Conservation (phyloP, 23 red algal genomes). For the Agarophyton chilense region DNA sequence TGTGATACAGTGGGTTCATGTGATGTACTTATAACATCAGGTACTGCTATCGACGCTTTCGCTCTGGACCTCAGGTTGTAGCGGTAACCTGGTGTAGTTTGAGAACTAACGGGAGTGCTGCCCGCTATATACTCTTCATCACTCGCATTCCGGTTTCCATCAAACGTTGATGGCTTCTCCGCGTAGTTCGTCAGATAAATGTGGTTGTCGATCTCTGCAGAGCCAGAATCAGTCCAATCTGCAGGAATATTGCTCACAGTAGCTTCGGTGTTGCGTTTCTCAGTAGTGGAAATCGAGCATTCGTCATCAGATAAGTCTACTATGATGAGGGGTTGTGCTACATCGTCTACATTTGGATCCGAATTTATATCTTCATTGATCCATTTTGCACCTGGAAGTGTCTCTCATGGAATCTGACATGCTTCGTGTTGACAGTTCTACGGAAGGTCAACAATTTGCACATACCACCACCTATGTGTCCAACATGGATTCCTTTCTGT, state of each 20-base stretch:
- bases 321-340: neutral
- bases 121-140: neutral
- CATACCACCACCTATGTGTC: neutral
- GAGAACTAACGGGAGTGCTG: too few relatives aligned
- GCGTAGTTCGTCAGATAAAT: neutral
- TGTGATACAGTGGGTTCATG: conserved; percentile 14
- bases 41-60: neutral
- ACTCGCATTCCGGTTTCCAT: neutral
- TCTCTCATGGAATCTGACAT: conserved; percentile 11
- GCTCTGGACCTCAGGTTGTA: neutral
- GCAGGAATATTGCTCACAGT: neutral
- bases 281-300: too few relatives aligned
- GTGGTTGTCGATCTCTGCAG: neutral
- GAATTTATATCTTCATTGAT: neutral
- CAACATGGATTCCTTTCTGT: neutral
- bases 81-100: neutral
- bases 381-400: neutral
- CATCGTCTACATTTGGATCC: neutral
- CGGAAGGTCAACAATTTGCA: neutral
- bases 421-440: neutral
- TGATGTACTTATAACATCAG: neutral
- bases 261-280: neutral
- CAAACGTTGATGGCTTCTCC: conserved; percentile 10
- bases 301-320: conserved; percentile 1
- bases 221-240: neutral